Evolutionary conservation across 2,329 filamentous ascomycete species (phyloP), one percentile per base, ranked within the genome.

Genomic region (Ascochyta rabiei): DNA sequence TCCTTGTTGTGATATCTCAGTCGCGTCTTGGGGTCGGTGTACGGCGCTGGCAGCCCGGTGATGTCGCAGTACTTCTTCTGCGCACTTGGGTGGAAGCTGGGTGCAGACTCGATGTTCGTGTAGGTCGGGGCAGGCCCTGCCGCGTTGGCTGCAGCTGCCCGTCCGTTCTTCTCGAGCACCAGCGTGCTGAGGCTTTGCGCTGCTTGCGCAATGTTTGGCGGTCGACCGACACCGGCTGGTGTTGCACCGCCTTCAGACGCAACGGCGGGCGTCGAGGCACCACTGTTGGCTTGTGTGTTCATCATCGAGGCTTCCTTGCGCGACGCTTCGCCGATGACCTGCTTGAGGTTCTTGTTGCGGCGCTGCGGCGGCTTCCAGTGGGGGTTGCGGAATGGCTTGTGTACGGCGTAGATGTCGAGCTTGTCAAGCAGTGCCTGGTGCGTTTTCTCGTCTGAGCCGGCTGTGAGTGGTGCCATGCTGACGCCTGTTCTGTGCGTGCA

Each of bases 331-430:
- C 91, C 89, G 57, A 99, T 83, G 59, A 99, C 95, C 67, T 96
- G 91, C 77, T 98, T 98, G 77, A 98, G 88, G 76, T 96, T 98
- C 82, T 99, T 99, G 85, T 99, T 99, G 76, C 95, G 91, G 46
- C 95, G 92, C 76, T 93, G 89, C 63, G 93, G 91, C 15, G 95
- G 91, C 71, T 90, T 92, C 95, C 95, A 99, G 74, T 86, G 80
- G 2, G 89, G 82, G 73, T 92, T 96, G 75, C 93, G 93, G 82
- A 97, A 99, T 69, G 87, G 89, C 79, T 96, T 96, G 67, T 87
- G 87, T 71, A 90, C 86, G 56, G 87, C 85, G 75, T 95, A 89
- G 69, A 97, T 91, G 81, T 99, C 95, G 70, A 98, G 90, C 74
- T 90, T 81, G 77, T 97, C 91, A 65, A 99, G 87, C 57, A 98